Base-by-base conservation (phyloP, 2,329 filamentous ascomycete species). In the Aphanocladium album region DNA sequence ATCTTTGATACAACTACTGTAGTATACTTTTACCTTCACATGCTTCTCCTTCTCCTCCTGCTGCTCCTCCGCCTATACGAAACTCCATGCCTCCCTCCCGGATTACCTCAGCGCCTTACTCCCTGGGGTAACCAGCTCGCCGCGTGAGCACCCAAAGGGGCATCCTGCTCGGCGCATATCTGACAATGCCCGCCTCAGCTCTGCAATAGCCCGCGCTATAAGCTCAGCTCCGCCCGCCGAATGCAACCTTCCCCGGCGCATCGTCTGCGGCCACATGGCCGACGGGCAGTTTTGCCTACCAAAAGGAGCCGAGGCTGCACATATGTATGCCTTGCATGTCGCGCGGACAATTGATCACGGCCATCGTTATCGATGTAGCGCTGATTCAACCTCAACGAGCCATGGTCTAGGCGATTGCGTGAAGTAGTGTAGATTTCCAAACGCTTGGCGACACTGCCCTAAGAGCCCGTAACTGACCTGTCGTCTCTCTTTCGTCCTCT, bases 51-150 rank as follows among this genome's bases (percentile, higher is more conserved):
- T n/a, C n/a, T n/a, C n/a, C n/a, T n/a, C n/a, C n/a, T n/a, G n/a
- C n/a, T n/a, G n/a, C n/a, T n/a, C n/a, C n/a, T 9, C 9, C 23
- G 7, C 12, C 37, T 41, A 33, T 50, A 17, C 33, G 23, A 37
- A 50, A 39, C 45, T n/a, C 55, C 21, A 50, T 41, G 35, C 35
- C 35, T 43, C 8, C 21, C 14, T 39, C 30, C 19, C 19, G 43
- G 33, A 57, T 57, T 57, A 57, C 55, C 55, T 57, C 55, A 57
- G 55, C 45, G 30, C 55, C 55, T 43, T 37, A 16, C 35, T 45
- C 33, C 17, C 46, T 41, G 2, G 45, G 49, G 27, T 37, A 56
- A 50, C 35, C 45, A 50, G 45, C 45, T 49, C 35, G 45, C 33
- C 27, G 43, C 21, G 33, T 50, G 45, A 54, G 51, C 46, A 33